Conservation (phyloP, 208 protist genomes). For the Wallacemonas rigidus region DNA sequence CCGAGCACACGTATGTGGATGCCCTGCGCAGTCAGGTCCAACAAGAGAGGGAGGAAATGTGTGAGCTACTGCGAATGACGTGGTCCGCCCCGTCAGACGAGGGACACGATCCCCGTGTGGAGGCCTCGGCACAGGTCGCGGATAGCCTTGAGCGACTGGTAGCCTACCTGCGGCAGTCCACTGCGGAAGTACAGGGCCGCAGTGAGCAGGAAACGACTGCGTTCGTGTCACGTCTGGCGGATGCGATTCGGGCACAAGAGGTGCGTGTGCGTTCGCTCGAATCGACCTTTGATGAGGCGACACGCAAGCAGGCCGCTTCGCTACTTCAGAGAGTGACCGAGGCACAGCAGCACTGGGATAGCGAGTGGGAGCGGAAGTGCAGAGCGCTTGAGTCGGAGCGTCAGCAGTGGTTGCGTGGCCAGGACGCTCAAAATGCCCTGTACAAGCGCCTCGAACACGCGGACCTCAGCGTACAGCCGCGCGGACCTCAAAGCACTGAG, state of each 20-base stretch:
- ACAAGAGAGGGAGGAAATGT: slow-evolving; percentile 56
- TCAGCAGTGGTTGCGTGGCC: slow-evolving; percentile 40
- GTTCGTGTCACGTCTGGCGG: slow-evolving; percentile 52
- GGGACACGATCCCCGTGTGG: slow-evolving; percentile 3
- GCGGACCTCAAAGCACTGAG: no score
- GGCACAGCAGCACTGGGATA: slow-evolving; percentile 63
- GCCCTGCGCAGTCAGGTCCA: slow-evolving; percentile 47
- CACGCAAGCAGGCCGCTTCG: slow-evolving; percentile 42
- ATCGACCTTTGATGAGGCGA: slow-evolving; percentile 50
- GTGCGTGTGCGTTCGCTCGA: slow-evolving; percentile 47
- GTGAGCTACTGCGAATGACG: slow-evolving; percentile 51
- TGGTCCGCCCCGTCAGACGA: slow-evolving; percentile 23
- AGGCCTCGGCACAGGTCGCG: neutral
- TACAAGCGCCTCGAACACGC: slow-evolving; percentile 52
- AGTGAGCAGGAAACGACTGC: slow-evolving; percentile 39
- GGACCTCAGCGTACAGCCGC: neutral
- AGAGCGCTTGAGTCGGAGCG: slow-evolving; percentile 43
- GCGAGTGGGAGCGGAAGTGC: slow-evolving; percentile 54
- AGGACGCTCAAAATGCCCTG: slow-evolving; percentile 46
- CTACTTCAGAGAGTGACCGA: slow-evolving; percentile 57
- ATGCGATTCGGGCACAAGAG: slow-evolving; percentile 63
- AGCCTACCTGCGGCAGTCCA: slow-evolving; percentile 47
- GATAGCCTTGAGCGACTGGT: slow-evolving; percentile 43
- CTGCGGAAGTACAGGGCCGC: slow-evolving; percentile 32
- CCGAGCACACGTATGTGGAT: slow-evolving; percentile 45